These are phyloP conservation scores for Handroanthus guayacan DNA, from an alignment of 257 asterid genomes.

Conservation along the genomic window DNA sequence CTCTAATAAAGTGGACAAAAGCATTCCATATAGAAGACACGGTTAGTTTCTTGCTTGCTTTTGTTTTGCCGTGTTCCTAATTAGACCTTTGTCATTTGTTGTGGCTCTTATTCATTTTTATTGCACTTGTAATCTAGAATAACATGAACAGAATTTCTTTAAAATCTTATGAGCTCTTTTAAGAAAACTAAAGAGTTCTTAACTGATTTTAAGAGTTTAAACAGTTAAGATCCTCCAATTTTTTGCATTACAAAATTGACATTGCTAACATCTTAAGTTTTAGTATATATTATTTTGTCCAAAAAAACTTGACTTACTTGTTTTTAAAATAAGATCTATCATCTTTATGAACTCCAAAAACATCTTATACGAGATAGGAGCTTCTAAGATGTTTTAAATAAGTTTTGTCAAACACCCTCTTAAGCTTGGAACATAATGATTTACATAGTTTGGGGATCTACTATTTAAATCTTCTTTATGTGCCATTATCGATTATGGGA, in stretches of 20 bases:
- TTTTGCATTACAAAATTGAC: too few species aligned
- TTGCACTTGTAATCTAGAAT: background rate
- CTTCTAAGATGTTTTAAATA: too few species aligned
- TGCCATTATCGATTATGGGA: constrained; percentile 7
- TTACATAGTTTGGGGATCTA: constrained; percentile 16
- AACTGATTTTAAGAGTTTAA: too few species aligned
- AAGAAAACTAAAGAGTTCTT: too few species aligned
- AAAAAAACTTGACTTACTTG: too few species aligned
- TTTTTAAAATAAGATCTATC: too few species aligned
- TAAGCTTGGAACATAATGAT: background rate
- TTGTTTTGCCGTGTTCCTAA: background rate
- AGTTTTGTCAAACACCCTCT: too few species aligned
- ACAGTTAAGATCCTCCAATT: too few species aligned
- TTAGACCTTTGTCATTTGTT: constrained; percentile 16
- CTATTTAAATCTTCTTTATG: constrained; percentile 6
- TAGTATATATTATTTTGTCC: too few species aligned
- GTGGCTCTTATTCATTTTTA: background rate
- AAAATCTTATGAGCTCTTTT: background rate
- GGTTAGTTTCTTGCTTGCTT: constrained; percentile 55
- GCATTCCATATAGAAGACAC: constrained; percentile 83
- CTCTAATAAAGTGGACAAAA: constrained; percentile 90
- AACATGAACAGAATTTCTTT: constrained; percentile 1
- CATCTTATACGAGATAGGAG: too few species aligned
- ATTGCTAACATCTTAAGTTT: too few species aligned
- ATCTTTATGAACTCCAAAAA: too few species aligned